Conservation (phyloP, 345 rosid species). For the Geranium rotundifolium region DNA sequence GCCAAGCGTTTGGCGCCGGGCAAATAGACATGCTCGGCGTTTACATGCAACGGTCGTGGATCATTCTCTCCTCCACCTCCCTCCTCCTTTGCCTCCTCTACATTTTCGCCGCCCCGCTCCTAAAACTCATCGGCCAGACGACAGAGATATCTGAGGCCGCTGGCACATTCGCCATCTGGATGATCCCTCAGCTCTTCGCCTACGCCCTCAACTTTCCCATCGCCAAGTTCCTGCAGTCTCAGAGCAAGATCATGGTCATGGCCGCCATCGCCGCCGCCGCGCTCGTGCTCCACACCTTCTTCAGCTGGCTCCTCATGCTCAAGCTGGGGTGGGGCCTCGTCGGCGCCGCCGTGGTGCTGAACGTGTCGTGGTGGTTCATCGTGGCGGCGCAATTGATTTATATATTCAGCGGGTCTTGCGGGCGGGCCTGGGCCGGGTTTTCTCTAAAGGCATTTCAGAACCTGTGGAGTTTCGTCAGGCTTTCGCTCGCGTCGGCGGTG, state of each 20-base stretch:
- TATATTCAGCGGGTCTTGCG: slow-evolving; percentile 54
- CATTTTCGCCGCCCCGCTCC: slow-evolving; percentile 47
- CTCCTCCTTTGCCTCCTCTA: slow-evolving; percentile 37
- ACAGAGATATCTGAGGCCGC: slow-evolving; percentile 45
- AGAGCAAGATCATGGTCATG: slow-evolving; percentile 42
- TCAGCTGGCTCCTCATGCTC: slow-evolving; percentile 52
- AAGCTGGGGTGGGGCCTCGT: slow-evolving; percentile 26
- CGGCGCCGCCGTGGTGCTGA: slow-evolving; percentile 6
- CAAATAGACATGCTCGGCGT: slow-evolving; percentile 74
- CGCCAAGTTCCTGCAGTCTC: no score
- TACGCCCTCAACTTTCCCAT: no score
- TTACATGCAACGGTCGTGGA: slow-evolving; percentile 52
- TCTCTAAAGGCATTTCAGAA: slow-evolving; percentile 30
- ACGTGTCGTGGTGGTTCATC: slow-evolving; percentile 25
- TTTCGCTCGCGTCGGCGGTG: slow-evolving; percentile 41
- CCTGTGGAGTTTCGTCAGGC: slow-evolving; percentile 25
- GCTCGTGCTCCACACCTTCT: slow-evolving; percentile 35
- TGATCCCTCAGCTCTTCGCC: slow-evolving; percentile 61
- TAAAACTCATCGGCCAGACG: slow-evolving; percentile 55
- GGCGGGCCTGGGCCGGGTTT: slow-evolving; percentile 34
- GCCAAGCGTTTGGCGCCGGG: slow-evolving; percentile 88
- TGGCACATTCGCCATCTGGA: slow-evolving; percentile 50
- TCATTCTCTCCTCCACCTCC: slow-evolving; percentile 18
- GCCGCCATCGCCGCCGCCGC: slow-evolving; percentile 43
- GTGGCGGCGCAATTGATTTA: slow-evolving; percentile 36